Evolutionary conservation across 2,329 filamentous ascomycete species (phyloP).

Genomic region (Curvularia sp.): DNA sequence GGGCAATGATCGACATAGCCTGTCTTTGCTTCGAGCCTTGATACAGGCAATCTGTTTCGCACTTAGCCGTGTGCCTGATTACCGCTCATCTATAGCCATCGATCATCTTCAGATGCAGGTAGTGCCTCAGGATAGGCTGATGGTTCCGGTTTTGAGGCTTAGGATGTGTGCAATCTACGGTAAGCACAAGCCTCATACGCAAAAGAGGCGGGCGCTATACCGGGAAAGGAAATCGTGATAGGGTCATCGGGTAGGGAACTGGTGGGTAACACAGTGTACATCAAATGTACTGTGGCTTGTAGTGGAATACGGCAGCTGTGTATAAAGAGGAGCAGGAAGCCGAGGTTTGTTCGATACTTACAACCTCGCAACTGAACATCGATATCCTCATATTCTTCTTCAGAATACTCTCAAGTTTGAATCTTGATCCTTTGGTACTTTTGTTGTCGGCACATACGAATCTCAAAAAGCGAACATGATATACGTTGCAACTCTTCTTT

Average conservation of each 20-base stretch:
- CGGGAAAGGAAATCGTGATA: slow-evolving; percentile 16
- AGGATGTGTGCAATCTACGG: neutral
- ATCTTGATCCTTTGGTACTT: neutral
- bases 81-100: neutral
- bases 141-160: neutral
- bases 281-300: neutral
- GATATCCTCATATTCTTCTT: neutral
- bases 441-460: neutral
- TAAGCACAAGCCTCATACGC: neutral
- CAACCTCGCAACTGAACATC: neutral
- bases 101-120: no score
- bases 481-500: slow-evolving; percentile 7
- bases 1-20: slow-evolving; percentile 1
- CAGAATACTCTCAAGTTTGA: neutral
- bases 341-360: neutral
- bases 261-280: neutral
- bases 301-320: neutral
- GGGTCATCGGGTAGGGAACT: slow-evolving; percentile 16
- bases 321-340: slow-evolving; percentile 1
- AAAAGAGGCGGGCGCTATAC: neutral
- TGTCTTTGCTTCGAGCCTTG: neutral
- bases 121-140: neutral
- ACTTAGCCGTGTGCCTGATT: neutral
- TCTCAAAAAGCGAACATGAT: neutral
- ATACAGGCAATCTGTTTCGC: slow-evolving; percentile 12